These are phyloP conservation scores for Linnemannia hyalina DNA, from an alignment of 192 early-diverging fungal genomes.

Conservation along the genomic window DNA sequence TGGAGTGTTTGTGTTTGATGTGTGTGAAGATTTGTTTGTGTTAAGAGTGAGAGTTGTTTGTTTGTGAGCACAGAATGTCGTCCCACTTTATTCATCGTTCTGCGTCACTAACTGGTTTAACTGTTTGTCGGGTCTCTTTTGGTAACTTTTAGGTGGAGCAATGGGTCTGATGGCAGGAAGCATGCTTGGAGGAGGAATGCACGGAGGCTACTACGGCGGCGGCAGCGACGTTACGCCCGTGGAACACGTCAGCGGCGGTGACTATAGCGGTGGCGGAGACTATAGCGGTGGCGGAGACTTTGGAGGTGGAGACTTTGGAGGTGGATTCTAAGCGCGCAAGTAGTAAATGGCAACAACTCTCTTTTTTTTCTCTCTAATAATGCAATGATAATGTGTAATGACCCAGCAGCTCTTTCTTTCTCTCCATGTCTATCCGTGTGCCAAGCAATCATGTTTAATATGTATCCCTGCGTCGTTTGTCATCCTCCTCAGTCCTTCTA, in stretches of 20 bases:
- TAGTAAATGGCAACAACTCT: neutral
- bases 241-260: neutral
- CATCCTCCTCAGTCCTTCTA: neutral
- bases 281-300: slow-evolving; percentile 34
- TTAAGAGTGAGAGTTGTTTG: neutral
- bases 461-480: neutral
- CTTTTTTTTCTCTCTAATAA: neutral
- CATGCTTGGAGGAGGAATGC: slow-evolving; percentile 30
- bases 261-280: slow-evolving; percentile 19
- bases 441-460: neutral
- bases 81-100: neutral
- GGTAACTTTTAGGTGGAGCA: slow-evolving; percentile 32
- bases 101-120: neutral
- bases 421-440: neutral
- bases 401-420: neutral
- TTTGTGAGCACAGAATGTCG: neutral
- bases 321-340: neutral
- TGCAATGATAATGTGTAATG: neutral
- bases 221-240: slow-evolving; percentile 32
- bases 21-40: neutral
- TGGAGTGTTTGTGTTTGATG: neutral
- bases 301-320: slow-evolving; percentile 40
- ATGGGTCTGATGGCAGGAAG: slow-evolving; percentile 39
- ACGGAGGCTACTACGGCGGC: slow-evolving; percentile 6
- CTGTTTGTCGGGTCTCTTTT: neutral